Evolutionary conservation across 1,284 basidiomycete species (phyloP).

Genomic region (Malassezia dermatis): DNA sequence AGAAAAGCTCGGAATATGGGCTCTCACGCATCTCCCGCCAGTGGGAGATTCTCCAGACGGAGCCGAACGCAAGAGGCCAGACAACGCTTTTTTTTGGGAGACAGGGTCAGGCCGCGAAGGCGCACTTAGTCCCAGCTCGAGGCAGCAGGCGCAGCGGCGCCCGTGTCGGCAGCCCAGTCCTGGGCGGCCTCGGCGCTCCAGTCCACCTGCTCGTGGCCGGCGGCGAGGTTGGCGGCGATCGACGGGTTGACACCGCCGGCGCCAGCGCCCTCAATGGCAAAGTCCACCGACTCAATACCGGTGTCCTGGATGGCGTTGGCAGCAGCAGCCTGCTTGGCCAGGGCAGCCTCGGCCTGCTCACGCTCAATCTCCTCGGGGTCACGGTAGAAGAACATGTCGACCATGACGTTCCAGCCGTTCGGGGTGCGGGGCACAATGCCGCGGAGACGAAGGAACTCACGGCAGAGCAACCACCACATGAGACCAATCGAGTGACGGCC

Average conservation of each 20-base stretch:
- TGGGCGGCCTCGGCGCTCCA: conserved; percentile 58
- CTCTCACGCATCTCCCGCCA: conserved; percentile 21
- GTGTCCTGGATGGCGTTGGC: conserved; percentile 32
- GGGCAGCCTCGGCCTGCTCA: conserved; percentile 79
- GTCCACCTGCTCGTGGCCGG: conserved; percentile 56
- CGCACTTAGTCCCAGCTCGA: conserved; percentile 26
- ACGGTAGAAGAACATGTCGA: conserved; percentile 99
- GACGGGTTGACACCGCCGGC: conserved; percentile 63
- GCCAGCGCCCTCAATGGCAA: conserved; percentile 56
- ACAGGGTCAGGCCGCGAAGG: not conserved
- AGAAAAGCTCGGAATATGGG: conserved; percentile 20
- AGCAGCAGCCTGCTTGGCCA: conserved; percentile 58
- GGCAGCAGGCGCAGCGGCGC: conserved; percentile 18
- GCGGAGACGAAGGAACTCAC: conserved; percentile 89
- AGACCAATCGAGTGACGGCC: conserved; percentile 91
- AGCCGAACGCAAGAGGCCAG: conserved; percentile 28
- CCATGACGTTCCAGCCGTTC: conserved; percentile 91
- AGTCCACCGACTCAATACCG: conserved; percentile 34
- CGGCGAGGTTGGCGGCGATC: conserved; percentile 32
- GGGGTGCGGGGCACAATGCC: conserved; percentile 78
- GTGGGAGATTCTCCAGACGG: conserved; percentile 23
- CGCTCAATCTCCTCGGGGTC: conserved; percentile 98
- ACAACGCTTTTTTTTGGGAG: conserved; percentile 13
- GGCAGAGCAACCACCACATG: conserved; percentile 96
- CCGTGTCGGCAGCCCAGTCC: conserved; percentile 48